Percentiles rank a stretch among this genome's conserved stretches.
Conservation (phyloP, 257 asterid species). For the Cordia subcordata region DNA sequence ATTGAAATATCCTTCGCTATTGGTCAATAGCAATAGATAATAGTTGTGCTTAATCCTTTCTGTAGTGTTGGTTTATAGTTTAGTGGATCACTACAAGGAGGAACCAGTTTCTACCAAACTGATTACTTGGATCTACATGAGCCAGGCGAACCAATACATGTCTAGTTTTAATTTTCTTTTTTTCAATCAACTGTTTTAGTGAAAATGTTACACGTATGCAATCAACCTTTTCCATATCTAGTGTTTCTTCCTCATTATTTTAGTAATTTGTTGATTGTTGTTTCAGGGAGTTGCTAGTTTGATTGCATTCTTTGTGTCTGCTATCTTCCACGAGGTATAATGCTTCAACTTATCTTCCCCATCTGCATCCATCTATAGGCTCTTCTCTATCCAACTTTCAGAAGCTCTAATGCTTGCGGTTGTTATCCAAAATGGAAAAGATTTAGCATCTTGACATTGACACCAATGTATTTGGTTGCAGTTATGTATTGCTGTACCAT, state of each 20-base stretch:
- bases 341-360: not conserved
- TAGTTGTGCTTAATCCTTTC: too few species aligned
- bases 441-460: not conserved
- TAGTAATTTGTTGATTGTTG: not conserved
- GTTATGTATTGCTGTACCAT: conserved; percentile 95
- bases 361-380: not conserved
- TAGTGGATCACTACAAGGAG: too few species aligned
- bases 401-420: not conserved
- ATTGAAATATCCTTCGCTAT: too few species aligned
- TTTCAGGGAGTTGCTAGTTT: conserved; percentile 72
- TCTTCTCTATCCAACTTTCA: not conserved
- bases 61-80: too few species aligned
- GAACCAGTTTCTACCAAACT: too few species aligned
- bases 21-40: too few species aligned
- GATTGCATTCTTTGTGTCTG: conserved; percentile 82
- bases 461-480: conserved; percentile 30
- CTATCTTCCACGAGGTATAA: conserved; percentile 92
- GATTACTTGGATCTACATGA: too few species aligned
- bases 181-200: too few species aligned
- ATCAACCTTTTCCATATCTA: not conserved
- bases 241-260: not conserved
- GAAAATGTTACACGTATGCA: not conserved
- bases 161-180: too few species aligned
- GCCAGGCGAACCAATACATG: too few species aligned
- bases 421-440: too few species aligned